Evolutionary conservation across 2,329 filamentous ascomycete genomes (phyloP).

Genomic region (Emergomyces pasteurianus): DNA sequence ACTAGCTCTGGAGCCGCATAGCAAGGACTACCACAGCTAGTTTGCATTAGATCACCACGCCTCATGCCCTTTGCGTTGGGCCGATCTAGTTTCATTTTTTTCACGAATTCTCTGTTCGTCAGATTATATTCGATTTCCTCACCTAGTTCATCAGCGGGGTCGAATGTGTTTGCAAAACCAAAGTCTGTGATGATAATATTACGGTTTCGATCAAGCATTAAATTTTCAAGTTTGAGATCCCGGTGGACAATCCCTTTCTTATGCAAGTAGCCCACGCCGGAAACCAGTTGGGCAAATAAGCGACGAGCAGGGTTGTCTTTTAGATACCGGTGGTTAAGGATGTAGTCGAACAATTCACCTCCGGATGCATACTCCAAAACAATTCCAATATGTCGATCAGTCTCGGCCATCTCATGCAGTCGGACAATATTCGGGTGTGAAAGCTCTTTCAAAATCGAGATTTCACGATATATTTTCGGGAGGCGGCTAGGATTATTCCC

Average conservation of each 20-base stretch:
- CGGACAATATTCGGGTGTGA: conserved; percentile 95
- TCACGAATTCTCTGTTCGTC: conserved; percentile 76
- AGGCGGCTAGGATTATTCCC: conserved; percentile 79
- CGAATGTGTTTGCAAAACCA: conserved; percentile 96
- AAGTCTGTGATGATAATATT: conserved; percentile 99
- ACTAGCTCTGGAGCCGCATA: conserved; percentile 96
- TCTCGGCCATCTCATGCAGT: conserved; percentile 97
- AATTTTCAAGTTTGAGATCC: conserved; percentile 90
- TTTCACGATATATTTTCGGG: conserved; percentile 95
- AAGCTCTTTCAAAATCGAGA: conserved; percentile 74
- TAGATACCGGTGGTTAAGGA: conserved; percentile 88
- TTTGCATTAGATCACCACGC: conserved; percentile 95
- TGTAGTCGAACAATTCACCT: conserved; percentile 96
- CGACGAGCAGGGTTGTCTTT: conserved; percentile 86
- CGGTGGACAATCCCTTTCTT: conserved; percentile 98
- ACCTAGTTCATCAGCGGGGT: conserved; percentile 71
- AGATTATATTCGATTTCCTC: conserved; percentile 86
- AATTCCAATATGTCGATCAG: conserved; percentile 92
- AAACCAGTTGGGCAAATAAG: conserved; percentile 89
- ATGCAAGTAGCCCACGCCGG: conserved; percentile 92
- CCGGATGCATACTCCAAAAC: conserved; percentile 97
- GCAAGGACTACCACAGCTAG: conserved; percentile 94
- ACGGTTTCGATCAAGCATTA: conserved; percentile 86
- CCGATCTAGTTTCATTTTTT: conserved; percentile 72
- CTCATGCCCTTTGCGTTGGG: conserved; percentile 62